A percentile compares a stretch with the other conserved stretches of the same genome.
Evolutionary conservation across 805 yeast species (phyloP).

Genomic region (Nematodospora valgi): DNA sequence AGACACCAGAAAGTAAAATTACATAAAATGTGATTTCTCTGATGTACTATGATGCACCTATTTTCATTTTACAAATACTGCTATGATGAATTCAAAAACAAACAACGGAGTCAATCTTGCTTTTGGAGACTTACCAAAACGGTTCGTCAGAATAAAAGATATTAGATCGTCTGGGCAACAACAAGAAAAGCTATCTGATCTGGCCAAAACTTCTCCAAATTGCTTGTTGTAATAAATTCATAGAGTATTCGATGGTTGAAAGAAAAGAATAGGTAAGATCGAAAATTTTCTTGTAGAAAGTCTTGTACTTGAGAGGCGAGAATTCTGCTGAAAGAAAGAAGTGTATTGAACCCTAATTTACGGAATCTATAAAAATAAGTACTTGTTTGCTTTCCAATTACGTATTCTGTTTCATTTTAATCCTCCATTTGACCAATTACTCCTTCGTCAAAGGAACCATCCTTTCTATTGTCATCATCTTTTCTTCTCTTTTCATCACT

Average conservation of each 20-base stretch:
- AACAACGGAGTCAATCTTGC: constrained; percentile 22
- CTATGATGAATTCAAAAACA: constrained; percentile 1
- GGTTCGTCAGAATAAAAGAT: constrained; percentile 38
- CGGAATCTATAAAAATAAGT: no score
- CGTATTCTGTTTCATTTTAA: neutral
- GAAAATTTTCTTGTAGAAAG: neutral
- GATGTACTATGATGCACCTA: constrained; percentile 49
- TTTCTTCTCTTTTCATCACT: neutral
- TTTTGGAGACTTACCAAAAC: constrained; percentile 39
- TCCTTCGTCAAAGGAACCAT: constrained; percentile 8
- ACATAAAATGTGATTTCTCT: constrained; percentile 18
- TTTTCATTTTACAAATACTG: constrained; percentile 12
- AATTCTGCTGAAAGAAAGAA: no score
- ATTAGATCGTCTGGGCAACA: constrained; percentile 16
- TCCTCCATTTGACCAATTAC: constrained; percentile 12
- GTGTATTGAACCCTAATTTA: no score
- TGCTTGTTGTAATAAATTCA: constrained; percentile 7
- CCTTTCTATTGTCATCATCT: constrained; percentile 6
- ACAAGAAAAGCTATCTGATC: constrained; percentile 10
- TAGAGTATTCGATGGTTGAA: constrained; percentile 8
- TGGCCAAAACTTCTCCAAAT: constrained; percentile 18
- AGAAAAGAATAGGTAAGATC: constrained; percentile 1
- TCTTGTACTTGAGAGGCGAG: neutral
- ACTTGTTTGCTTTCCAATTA: no score
- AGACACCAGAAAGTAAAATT: constrained; percentile 42